phyloP scores from a whole-genome alignment of 2,329 filamentous ascomycete species.

The Alternaria rosae region DNA sequence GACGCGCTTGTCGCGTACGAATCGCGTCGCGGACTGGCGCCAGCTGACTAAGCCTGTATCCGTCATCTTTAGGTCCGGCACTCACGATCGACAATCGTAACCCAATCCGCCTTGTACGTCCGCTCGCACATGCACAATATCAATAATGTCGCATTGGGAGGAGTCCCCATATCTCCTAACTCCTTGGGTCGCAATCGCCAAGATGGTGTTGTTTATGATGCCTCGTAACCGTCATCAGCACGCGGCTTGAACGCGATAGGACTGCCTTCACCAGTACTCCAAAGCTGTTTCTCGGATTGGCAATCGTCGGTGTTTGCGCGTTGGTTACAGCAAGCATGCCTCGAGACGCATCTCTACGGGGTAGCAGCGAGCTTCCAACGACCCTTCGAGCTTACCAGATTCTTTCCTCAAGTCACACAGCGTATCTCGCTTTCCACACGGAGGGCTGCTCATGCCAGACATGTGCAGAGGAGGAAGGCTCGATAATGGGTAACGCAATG shows the following conservation, averaged over 20 bases:
- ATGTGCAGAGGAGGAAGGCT: neutral
- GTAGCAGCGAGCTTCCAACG: neutral
- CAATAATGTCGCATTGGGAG: neutral
- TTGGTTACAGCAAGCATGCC: neutral
- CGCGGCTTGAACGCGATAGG: neutral
- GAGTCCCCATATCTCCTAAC: neutral
- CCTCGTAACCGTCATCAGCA: neutral
- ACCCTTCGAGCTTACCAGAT: neutral
- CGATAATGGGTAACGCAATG: neutral
- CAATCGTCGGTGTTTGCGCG: too few species aligned
- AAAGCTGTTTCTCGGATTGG: neutral
- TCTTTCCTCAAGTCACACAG: neutral
- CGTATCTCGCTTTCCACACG: neutral
- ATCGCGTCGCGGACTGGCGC: neutral
- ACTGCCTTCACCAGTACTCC: neutral
- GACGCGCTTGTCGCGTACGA: neutral
- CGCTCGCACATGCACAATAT: neutral
- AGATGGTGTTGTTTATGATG: neutral
- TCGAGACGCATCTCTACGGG: neutral
- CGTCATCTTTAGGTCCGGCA: neutral
- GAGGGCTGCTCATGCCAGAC: neutral
- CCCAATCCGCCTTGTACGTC: neutral
- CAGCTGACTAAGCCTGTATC: neutral
- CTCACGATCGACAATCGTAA: neutral
- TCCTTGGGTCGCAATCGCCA: neutral